Evolutionary conservation across 2,329 filamentous ascomycete genomes (phyloP), one percentile per base, ranked within the genome.

Genomic region (Diaporthe longicolla): DNA sequence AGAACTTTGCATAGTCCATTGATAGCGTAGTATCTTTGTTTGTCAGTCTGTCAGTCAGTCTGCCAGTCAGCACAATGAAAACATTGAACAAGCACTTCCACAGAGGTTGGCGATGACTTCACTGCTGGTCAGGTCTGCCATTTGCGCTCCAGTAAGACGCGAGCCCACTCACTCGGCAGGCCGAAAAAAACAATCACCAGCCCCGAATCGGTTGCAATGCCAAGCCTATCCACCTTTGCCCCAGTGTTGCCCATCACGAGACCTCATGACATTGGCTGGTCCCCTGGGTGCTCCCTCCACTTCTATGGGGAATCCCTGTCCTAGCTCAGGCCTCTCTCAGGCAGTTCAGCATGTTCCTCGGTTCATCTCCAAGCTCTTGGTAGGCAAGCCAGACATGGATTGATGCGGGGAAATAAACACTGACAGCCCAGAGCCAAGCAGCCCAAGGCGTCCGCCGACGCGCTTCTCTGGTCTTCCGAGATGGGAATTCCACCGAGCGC

Each of bases 241-340:
- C 32, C 57, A 43, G 29, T 26, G 45, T 24, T 66, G 63, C 48
- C 63, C 63, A 54, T 68, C 63, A 54, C 63, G 32, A 54, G 63
- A 68, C 63, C 48, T 4, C 3, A 4, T 40, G 15, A 32, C 32
- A 68, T 68, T 40, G 63, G 48, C 63, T 10, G 21, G 63, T 24
- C 19, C 63, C 63, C 63, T 45, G 45, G 29, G n/a, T 50, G 24
- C 19, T 45, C 13, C 26, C 26, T 17, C 40, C n/a, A 5, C 32
- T 29, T 40, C 35, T 66, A 45, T 45, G 71, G 71, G 48, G 71
- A 63, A 73, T 73, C 71, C 71, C 40, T 73, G 71, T 21, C 45
- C 45, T 29, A 35, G 61, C 19, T 35, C 40, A 65, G 29, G 13
- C 40, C 40, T 17, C 15, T 13, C 40, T 43, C 40, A 43, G 13